These are phyloP conservation scores for Globisporangium cylindrosporum DNA, from an alignment of 352 stramenopile species.

Conservation along the genomic window DNA sequence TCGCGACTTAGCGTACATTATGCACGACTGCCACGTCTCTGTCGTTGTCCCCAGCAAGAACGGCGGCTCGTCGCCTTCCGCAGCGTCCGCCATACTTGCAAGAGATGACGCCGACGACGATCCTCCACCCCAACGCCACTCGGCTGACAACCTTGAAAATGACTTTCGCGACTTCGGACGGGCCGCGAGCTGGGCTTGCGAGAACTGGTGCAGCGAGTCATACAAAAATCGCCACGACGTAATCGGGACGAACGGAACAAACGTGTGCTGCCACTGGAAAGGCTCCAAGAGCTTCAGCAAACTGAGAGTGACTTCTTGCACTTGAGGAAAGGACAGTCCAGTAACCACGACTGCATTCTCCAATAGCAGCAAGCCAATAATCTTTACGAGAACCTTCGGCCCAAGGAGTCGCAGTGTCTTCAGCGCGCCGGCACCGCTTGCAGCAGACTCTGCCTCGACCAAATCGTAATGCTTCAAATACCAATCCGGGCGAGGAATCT, in stretches of 20 bases:
- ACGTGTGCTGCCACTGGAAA: constrained; percentile 82
- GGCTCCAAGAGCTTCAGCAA: constrained; percentile 69
- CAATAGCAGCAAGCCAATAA: constrained; percentile 63
- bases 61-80: constrained; percentile 38
- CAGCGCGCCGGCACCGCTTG: constrained; percentile 37
- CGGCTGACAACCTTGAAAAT: constrained; percentile 50
- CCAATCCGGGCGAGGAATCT: constrained; percentile 74
- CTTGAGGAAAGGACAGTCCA: constrained; percentile 63
- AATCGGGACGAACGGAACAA: constrained; percentile 71
- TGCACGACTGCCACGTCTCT: constrained; percentile 68
- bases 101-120: constrained; percentile 12
- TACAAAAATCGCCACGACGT: constrained; percentile 70
- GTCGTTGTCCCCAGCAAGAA: constrained; percentile 65
- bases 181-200: constrained; percentile 44
- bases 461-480: constrained; percentile 64
- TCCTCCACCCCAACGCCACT: constrained; percentile 62
- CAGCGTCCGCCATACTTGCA: not conserved
- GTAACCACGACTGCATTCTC: constrained; percentile 78
- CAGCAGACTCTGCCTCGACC: constrained; percentile 42
- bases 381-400: constrained; percentile 67
- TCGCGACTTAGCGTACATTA: constrained; percentile 42
- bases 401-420: constrained; percentile 62
- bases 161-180: constrained; percentile 58
- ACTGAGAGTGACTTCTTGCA: constrained; percentile 72
- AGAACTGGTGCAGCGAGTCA: constrained; percentile 56